phyloP scores from a whole-genome alignment of 768 basidiomycete species.

The Boletus insuetus region DNA sequence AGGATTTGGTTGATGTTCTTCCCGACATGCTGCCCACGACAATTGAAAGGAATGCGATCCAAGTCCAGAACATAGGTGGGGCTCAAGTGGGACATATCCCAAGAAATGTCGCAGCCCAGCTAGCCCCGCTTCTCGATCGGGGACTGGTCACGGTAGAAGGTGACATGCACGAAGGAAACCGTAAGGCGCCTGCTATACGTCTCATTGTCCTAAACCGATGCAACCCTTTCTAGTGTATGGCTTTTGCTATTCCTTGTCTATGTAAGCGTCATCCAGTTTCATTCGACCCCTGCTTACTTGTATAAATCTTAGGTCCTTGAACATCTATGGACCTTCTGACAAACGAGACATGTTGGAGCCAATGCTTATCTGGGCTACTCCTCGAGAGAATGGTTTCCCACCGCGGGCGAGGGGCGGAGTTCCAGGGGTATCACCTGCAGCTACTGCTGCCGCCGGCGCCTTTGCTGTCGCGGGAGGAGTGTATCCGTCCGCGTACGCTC shows the following conservation, averaged over 20 bases:
- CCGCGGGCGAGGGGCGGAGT: constrained; percentile 8
- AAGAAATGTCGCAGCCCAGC: constrained; percentile 49
- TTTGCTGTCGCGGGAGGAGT: constrained; percentile 1
- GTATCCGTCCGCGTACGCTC: constrained; percentile 13
- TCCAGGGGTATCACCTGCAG: constrained; percentile 22
- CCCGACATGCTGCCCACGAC: neutral
- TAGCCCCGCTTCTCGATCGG: constrained; percentile 73
- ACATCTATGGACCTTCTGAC: constrained; percentile 68
- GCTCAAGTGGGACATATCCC: constrained; percentile 83
- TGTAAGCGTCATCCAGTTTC: constrained; percentile 42
- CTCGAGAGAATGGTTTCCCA: constrained; percentile 57
- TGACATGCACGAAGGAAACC: constrained; percentile 59
- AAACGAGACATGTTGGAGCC: constrained; percentile 62
- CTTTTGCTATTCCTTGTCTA: constrained; percentile 52
- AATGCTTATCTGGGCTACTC: constrained; percentile 71
- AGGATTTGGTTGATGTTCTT: constrained; percentile 2
- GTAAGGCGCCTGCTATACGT: constrained; percentile 33
- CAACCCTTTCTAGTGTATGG: constrained; percentile 36
- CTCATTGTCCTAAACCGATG: constrained; percentile 1
- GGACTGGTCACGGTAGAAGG: constrained; percentile 70
- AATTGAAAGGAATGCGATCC: constrained; percentile 62
- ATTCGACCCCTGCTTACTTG: neutral
- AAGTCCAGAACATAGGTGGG: constrained; percentile 74
- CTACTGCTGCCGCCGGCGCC: neutral
- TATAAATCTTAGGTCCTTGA: constrained; percentile 48